A percentile compares a stretch with the other conserved stretches of the same genome.
Evolutionary conservation across 176 grass and related monocot genomes (phyloP).

Genomic region (Bothriochloa decipiens): DNA sequence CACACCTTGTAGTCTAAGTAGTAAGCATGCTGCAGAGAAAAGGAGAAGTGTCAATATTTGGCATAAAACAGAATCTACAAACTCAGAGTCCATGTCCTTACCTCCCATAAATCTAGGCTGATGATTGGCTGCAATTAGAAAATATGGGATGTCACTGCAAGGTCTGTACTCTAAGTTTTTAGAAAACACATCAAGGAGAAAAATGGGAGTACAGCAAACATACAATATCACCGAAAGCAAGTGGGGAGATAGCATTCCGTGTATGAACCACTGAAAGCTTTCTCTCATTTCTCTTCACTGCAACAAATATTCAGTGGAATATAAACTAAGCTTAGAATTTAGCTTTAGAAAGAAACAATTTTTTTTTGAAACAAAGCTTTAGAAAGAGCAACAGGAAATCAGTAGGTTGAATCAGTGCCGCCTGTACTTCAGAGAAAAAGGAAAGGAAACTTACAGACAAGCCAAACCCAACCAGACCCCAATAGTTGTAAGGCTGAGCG

Average conservation of each 20-base stretch:
- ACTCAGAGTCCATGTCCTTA: slow-evolving; percentile 44
- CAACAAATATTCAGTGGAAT: slow-evolving; percentile 18
- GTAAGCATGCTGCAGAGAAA: slow-evolving; percentile 83
- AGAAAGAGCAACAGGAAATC: background rate
- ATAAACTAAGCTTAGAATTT: background rate
- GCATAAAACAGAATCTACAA: slow-evolving; percentile 6
- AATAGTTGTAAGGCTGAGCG: slow-evolving; percentile 55
- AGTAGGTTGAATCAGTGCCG: background rate
- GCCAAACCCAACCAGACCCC: slow-evolving; percentile 94
- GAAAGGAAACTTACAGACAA: slow-evolving; percentile 64
- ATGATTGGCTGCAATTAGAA: slow-evolving; percentile 76
- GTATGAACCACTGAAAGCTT: slow-evolving; percentile 73
- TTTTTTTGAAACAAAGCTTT: too few relatives aligned
- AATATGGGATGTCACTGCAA: slow-evolving; percentile 38
- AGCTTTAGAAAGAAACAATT: background rate
- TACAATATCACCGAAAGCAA: slow-evolving; percentile 92
- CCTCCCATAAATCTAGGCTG: slow-evolving; percentile 96
- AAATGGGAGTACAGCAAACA: slow-evolving; percentile 38
- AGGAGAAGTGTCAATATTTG: slow-evolving; percentile 43
- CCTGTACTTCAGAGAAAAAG: slow-evolving; percentile 22
- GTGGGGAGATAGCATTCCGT: slow-evolving; percentile 80
- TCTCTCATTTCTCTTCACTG: slow-evolving; percentile 74
- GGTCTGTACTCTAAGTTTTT: slow-evolving; percentile 29
- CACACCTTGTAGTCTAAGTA: slow-evolving; percentile 93
- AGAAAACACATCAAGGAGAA: background rate